Evolutionary conservation across 345 rosid species (phyloP).

Genomic region (Laguncularia racemosa): DNA sequence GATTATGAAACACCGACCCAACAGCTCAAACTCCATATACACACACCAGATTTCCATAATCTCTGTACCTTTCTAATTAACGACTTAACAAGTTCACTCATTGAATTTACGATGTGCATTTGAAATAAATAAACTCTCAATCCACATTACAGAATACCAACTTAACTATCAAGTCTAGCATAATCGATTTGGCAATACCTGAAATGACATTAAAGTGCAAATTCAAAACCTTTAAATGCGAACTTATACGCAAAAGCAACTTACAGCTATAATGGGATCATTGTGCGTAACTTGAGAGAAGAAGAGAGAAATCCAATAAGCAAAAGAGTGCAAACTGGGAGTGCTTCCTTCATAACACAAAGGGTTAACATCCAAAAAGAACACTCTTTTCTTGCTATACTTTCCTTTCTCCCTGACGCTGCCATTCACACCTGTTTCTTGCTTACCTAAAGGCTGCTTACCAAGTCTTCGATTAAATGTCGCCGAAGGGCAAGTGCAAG

Average conservation of each 20-base stretch:
- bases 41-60: too few relatives aligned
- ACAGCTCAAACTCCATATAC: too few relatives aligned
- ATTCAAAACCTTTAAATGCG: background rate
- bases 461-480: too few relatives aligned
- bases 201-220: background rate
- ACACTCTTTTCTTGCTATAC: constrained; percentile 58
- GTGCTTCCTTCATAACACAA: constrained; percentile 75
- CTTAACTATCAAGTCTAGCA: background rate
- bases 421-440: too few relatives aligned
- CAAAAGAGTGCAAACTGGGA: constrained; percentile 64
- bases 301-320: constrained; percentile 80
- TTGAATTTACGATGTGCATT: background rate
- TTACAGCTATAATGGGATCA: constrained; percentile 89
- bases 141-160: background rate
- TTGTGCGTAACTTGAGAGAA: constrained; percentile 66
- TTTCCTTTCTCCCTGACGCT: constrained; percentile 6
- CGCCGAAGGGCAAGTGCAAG: too few relatives aligned
- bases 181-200: background rate
- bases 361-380: constrained; percentile 86
- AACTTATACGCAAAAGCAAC: background rate
- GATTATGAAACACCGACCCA: constrained; percentile 9
- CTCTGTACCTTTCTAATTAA: background rate
- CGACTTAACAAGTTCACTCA: background rate
- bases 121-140: background rate
- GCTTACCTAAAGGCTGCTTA: too few relatives aligned